Evolutionary conservation across 495 filamentous ascomycete genomes (phyloP), one percentile per base, ranked within the genome.

Genomic region (Symbiotaphrina buchneri): DNA sequence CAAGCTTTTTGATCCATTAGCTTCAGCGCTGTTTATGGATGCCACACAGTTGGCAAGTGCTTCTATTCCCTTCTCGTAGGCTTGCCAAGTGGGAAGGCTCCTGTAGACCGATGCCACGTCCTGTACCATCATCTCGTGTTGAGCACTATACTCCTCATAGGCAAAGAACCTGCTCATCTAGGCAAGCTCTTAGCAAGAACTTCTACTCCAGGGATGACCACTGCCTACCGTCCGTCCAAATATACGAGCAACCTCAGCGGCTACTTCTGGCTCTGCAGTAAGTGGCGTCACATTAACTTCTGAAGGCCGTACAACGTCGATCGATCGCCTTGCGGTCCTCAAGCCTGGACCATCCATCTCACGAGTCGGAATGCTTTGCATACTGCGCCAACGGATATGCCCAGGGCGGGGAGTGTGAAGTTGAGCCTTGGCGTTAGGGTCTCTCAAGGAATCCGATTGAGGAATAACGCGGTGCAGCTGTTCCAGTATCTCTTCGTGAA

Each of bases 41-140:
- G 67, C 61, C 6, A 90, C 50, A 3, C 79, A 74, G 28, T 73
- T 72, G 5, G 78, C 74, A 28, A 95, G 49, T 11, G 78, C 71
- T 52, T 97, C 87, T 7, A 93, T 71, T 3, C 85, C 90, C 46
- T 71, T 74, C 39, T 93, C 83, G 41, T 77, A 84, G 4, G 62
- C 59, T 28, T 65, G 56, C 79, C 81, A 92, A n/a, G 73, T 61
- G 16, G 75, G 67, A 33, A 83, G 59, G 8, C 62, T 65, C 27
- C 65, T 64, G 22, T 74, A 73, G 10, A 74, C 53, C 6, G 69
- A 56, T n/a, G 64, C 63, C 18, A 85, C 51, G 35, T 87, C 80
- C 39, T 77, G 68, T 18, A 70, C 61, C 54, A 93, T 72, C 32
- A 78, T 47, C 39, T 91, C 78, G 52, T 84, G 91, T 47, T 81